These are phyloP conservation scores for Lactarius vividus DNA, from an alignment of 768 basidiomycete species.

Conservation along the genomic window DNA sequence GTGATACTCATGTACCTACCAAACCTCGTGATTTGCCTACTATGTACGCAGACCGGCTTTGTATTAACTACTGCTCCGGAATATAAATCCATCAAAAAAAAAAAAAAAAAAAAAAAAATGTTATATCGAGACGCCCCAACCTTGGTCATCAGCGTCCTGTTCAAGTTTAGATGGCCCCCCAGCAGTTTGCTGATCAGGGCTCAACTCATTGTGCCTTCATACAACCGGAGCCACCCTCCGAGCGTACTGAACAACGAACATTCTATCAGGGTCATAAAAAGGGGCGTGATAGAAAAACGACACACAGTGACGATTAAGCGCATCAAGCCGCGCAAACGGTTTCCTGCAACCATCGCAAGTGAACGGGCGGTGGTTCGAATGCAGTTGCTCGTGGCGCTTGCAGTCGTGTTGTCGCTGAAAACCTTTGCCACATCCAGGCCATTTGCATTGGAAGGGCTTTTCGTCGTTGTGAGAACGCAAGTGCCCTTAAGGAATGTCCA, in stretches of 20 bases:
- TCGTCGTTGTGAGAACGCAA: slow-evolving; percentile 93
- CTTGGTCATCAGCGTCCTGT: slow-evolving; percentile 1
- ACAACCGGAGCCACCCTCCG: slow-evolving; percentile 82
- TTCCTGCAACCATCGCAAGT: slow-evolving; percentile 91
- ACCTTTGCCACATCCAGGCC: slow-evolving; percentile 92
- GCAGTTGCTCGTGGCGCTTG: slow-evolving; percentile 92
- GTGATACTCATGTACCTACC: too few species aligned
- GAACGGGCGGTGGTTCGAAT: slow-evolving; percentile 89
- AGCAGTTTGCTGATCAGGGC: slow-evolving; percentile 18
- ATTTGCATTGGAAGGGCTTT: slow-evolving; percentile 91
- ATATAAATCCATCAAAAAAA: too few species aligned
- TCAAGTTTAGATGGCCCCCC: slow-evolving; percentile 5
- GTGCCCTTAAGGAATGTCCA: slow-evolving; percentile 54
- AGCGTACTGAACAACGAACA: slow-evolving; percentile 52
- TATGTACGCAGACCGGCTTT: too few species aligned
- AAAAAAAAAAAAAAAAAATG: accelerated
- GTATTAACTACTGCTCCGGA: too few species aligned
- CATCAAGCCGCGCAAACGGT: slow-evolving; percentile 94
- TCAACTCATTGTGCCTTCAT: slow-evolving; percentile 41
- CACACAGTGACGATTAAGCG: slow-evolving; percentile 87
- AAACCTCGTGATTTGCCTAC: too few species aligned
- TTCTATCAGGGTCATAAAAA: neutral
- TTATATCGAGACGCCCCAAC: neutral
- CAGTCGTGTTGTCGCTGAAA: slow-evolving; percentile 93
- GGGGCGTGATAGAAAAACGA: slow-evolving; percentile 6